Evolutionary conservation across 2,329 filamentous ascomycete species (phyloP).

Genomic region (Hypoxylon sp.): DNA sequence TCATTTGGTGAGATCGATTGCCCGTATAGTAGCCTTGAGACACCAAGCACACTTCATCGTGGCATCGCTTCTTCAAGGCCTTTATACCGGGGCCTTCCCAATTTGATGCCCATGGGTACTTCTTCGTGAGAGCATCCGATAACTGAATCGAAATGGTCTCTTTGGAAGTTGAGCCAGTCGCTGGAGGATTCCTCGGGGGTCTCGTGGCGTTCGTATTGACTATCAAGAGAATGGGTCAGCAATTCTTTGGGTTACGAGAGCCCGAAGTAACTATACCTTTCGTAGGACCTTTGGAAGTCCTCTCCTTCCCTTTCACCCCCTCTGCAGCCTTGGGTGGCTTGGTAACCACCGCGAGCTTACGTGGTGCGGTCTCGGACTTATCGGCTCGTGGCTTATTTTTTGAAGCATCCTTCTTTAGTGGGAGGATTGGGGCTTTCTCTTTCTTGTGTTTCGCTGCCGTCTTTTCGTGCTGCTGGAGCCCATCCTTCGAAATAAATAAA

Average conservation of each 20-base stretch:
- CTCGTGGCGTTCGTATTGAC: background rate
- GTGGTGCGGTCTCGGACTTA: constrained; percentile 2
- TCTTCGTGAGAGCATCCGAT: background rate
- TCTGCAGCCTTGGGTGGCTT: constrained; percentile 1
- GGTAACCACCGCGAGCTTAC: constrained; percentile 2
- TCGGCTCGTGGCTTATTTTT: constrained; percentile 1
- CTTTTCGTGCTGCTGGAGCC: constrained; percentile 24
- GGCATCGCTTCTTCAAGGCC: constrained; percentile 18
- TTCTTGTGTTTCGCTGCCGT: constrained; percentile 28
- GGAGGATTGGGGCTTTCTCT: background rate
- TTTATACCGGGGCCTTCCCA: background rate
- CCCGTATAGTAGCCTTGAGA: constrained; percentile 28
- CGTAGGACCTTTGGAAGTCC: background rate
- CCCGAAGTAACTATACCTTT: constrained; percentile 19
- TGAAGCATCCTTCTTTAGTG: background rate
- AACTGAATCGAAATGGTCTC: background rate
- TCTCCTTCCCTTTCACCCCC: constrained; percentile 7
- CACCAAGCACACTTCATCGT: constrained; percentile 13
- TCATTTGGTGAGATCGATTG: background rate
- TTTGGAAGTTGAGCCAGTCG: background rate
- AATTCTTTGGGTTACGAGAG: background rate
- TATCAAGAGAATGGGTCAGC: background rate
- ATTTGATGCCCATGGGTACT: constrained; percentile 41
- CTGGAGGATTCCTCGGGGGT: background rate
- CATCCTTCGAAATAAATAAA: constrained; percentile 11